phyloP scores from a whole-genome alignment of 208 protist genomes.

The Leptomonas pyrrhocoris region DNA sequence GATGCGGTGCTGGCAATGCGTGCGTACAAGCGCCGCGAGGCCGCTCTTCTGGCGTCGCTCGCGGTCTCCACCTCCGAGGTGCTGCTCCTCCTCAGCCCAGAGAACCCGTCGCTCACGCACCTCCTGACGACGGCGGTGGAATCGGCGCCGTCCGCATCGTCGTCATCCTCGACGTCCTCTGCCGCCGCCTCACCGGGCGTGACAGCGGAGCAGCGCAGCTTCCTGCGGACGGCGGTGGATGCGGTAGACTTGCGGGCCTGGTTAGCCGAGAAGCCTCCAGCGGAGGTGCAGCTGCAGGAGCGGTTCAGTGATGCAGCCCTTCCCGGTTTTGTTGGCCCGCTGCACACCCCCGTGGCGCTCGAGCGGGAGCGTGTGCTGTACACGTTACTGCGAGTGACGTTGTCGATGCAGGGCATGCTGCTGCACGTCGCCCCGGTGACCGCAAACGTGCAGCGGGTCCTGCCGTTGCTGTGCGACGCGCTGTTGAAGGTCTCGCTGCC shows the following conservation, averaged over 20 bases:
- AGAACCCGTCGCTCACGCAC: conserved; percentile 44
- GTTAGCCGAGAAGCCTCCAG: conserved; percentile 33
- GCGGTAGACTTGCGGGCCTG: conserved; percentile 36
- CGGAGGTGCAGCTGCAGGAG: conserved; percentile 20
- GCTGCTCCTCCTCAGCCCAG: conserved; percentile 39
- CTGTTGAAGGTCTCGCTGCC: conserved; percentile 50
- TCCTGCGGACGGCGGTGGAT: conserved; percentile 51
- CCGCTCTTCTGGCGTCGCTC: conserved; percentile 45
- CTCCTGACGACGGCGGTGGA: conserved; percentile 26
- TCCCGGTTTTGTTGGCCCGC: conserved; percentile 24
- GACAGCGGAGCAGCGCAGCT: conserved; percentile 50
- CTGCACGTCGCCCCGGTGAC: conserved; percentile 42
- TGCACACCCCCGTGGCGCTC: conserved; percentile 21
- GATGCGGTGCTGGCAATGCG: conserved; percentile 35
- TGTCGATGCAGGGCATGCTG: conserved; percentile 59
- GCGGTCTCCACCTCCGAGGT: conserved; percentile 47
- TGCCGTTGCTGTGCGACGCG: conserved; percentile 53
- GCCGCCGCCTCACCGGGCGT: conserved; percentile 7
- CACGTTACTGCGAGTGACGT: conserved; percentile 52
- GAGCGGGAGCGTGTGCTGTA: conserved; percentile 42
- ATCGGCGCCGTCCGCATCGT: not conserved
- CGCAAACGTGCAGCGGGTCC: conserved; percentile 48
- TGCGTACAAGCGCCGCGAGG: conserved; percentile 49
- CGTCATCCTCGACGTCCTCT: not conserved
- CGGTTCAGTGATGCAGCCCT: conserved; percentile 5